Evolutionary conservation across 768 basidiomycete genomes (phyloP).

Genomic region (Agaricus sinodeliciosus): DNA sequence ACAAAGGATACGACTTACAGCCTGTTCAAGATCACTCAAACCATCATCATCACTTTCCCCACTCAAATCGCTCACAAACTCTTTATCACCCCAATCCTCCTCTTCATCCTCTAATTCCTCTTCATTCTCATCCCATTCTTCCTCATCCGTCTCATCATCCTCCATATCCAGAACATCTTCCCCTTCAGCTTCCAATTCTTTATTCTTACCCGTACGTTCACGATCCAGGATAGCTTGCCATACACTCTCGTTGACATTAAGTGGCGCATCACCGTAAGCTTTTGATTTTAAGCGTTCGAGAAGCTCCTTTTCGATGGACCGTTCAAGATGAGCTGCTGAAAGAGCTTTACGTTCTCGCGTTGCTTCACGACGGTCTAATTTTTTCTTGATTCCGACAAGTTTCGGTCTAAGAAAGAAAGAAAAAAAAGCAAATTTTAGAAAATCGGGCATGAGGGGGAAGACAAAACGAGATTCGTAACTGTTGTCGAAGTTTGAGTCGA

Average conservation of each 20-base stretch:
- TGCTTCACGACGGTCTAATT: conserved; percentile 88
- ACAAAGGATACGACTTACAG: conserved; percentile 36
- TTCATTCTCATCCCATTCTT: conserved; percentile 47
- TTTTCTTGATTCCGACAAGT: conserved; percentile 94
- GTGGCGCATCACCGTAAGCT: conserved; percentile 94
- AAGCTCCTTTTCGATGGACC: conserved; percentile 92
- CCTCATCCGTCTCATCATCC: conserved; percentile 49
- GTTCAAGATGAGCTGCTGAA: conserved; percentile 91
- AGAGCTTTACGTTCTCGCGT: conserved; percentile 94
- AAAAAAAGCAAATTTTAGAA: neutral
- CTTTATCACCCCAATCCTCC: conserved; percentile 53
- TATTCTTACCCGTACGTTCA: conserved; percentile 56
- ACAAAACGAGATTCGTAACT: conserved; percentile 47
- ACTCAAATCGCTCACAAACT: conserved; percentile 73
- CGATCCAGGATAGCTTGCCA: conserved; percentile 90
- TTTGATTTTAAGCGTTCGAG: conserved; percentile 93
- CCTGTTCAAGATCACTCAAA: conserved; percentile 66
- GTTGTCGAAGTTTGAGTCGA: conserved; percentile 75
- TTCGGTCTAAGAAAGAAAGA: conserved; percentile 56
- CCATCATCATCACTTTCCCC: conserved; percentile 55
- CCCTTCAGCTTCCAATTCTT: conserved; percentile 36
- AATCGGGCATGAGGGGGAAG: neutral
- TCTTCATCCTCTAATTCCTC: conserved; percentile 44
- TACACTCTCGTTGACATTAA: conserved; percentile 96
- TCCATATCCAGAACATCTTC: conserved; percentile 16